Base-by-base conservation (phyloP, 208 protist genomes). In the Leishmania braziliensis region DNA sequence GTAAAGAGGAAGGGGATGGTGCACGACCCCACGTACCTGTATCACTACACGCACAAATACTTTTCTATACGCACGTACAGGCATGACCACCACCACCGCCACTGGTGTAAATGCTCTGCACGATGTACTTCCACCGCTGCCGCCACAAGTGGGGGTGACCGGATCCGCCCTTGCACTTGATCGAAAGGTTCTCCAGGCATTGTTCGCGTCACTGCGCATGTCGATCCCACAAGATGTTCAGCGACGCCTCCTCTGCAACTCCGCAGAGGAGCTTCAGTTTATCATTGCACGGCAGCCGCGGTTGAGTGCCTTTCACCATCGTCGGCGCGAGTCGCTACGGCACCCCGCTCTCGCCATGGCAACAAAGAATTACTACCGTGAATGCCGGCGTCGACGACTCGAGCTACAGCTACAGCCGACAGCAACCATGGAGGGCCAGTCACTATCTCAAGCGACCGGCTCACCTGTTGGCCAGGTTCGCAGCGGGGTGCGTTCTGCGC, bases 271-370 rank as follows among this genome's bases (percentile, higher is more conserved):
- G 60, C 75, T 97, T 18, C 92, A 96, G 85, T 95, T 90, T 68
- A 66, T 97, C 48, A 84, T 95, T 48, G 91, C 89, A 23, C 78
- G 94, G 12, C 89, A 95, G 63, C 94, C 92, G 2, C 86, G 94
- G 9, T 69, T 97, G 5, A 90, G 90, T 69, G 80, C 81, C 51
- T 97, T 97, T 75, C 84, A 89, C 29, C 90, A 95, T 71, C 91
- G 94, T 36, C 85, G 77, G 12, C 86, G 86, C 4, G 86, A 92
- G 80, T 97, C 94, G 26, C 70, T 97, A 76, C 90, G 94, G 4
- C 94, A 97, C 77, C 94, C 94, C 9, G 92, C 94, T 0, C 86
- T 97, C 5, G 90, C 94, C 43, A 95, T 95, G 91, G 88, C 92
- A 26, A 89, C 91, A 14, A 90, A 92, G 71, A 88, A 85, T 46